Base-by-base conservation (phyloP, 192 early-diverging fungal species). In the Chytriomyces confervae region DNA sequence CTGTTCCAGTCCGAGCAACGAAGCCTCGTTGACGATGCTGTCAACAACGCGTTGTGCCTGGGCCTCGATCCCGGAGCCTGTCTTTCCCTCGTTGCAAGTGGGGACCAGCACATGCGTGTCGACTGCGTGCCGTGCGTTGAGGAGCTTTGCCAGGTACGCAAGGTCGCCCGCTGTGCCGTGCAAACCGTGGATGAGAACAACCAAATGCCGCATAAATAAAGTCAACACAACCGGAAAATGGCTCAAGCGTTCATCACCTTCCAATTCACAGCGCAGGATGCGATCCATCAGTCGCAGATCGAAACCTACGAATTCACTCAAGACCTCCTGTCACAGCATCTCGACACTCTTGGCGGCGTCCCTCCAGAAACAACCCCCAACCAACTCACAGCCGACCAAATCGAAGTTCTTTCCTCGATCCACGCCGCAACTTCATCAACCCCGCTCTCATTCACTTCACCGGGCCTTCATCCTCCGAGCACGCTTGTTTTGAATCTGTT, bases 401-500 rank as follows among this genome's bases (percentile, higher is more conserved):
- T 67, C 47, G 75, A 77, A 51, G 65, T 77, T 18, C 10, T 67
- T 5, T 44, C 7, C 20, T 45, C 47, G 18, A 23, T 69, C 10
- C 20, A 9, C 68, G 65, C 36, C 7, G 24, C 43, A 16, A 66
- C 13, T 27, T 66, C 62, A 18, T 48, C 69, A 76, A 13, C 66
- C n/a, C 20, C 7, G 7, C 69, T 80, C 6, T 47, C 48, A 23
- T 61, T 82, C 36, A 24, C 46, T 1, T 57, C 69, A 50, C 69
- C 71, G 5, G 69, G 72, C 6, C 48, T 50, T 6, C 24, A 6
- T n/a, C 88, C 87, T 43, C 88, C 89, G 45, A 95, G 95, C 24
- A 89, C 92, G 53, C 83, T 95, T 49, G 45, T 91, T 85, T 82
- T 91, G 86, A 5, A 87, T 86, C 69, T 88, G 82, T 79, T 86